Evolutionary conservation across 1,139 yeast genomes (phyloP), one percentile per base, ranked within the genome.

Genomic region (Candida buenavistaensis): DNA sequence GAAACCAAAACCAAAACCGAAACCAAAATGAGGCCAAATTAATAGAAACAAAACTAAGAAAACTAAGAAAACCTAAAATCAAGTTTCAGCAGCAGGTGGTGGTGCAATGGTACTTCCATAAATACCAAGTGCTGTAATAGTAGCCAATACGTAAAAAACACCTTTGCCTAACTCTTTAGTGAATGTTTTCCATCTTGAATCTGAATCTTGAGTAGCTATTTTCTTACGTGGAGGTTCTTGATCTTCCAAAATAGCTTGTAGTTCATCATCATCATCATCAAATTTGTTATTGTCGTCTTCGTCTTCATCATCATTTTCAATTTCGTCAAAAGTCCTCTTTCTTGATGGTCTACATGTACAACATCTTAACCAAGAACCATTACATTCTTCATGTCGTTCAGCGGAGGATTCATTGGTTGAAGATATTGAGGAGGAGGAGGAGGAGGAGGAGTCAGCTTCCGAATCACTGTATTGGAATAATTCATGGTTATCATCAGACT

Each of bases 111-210:
- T 40, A 23, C 50, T 42, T 5, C 74, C 73, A 46, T 68, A 69
- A 10, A 57, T 45, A 6, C 70, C 73, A 40, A 70, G 57, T 2
- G 70, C 72, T 11, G 62, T 43, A 26, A 69, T 47, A 1, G 75
- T 66, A 3, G 62, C 62, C 12, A 51, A 40, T 6, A 54, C 62
- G 39, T 68, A 68, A 13, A 64, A 35, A 6, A 59, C 40, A 4
- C 66, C 73, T 40, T 64, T 67, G 2, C 57, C 59, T 5, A 51
- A 47, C 41, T 69, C 75, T 38, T 61, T 64, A 8, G 52, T 44
- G 23, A 62, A 27, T 2, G 54, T 36, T 30, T 53, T 58, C 29
- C 47, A 32, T n/a, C 33, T 36, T 5, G 47, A 28, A 14, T 31
- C 28, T 5, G 47, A 28, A 14, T 31, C 28, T 20, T 37, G 25